phyloP scores from a whole-genome alignment of 768 basidiomycete genomes.

The Hydnum rufescens region DNA sequence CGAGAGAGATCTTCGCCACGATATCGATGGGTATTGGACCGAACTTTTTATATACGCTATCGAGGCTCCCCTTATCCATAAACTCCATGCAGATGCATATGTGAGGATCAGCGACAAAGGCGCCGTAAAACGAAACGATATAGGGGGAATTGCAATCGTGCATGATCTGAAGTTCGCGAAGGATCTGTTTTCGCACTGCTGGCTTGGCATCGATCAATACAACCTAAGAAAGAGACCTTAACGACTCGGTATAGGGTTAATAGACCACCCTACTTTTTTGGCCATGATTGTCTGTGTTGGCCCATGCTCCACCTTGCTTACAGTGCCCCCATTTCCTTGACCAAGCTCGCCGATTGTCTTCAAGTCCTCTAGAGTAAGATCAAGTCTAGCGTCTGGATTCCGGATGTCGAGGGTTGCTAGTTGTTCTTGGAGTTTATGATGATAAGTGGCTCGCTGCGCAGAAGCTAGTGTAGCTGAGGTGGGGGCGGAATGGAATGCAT shows the following conservation, averaged over 20 bases:
- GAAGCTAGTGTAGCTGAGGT: conserved; percentile 22
- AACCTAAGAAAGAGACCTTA: conserved; percentile 30
- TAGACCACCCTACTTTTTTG: conserved; percentile 53
- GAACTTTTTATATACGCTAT: conserved; percentile 90
- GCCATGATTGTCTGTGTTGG: conserved; percentile 92
- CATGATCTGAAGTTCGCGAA: conserved; percentile 97
- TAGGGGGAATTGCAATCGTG: conserved; percentile 85
- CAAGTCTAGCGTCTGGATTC: conserved; percentile 61
- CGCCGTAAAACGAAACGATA: conserved; percentile 95
- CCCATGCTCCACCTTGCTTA: conserved; percentile 84
- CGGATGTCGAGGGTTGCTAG: conserved; percentile 66
- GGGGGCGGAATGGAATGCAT: conserved; percentile 9
- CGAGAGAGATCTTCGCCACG: conserved; percentile 83
- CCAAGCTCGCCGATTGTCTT: conserved; percentile 82
- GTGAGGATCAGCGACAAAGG: conserved; percentile 90
- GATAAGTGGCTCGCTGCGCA: conserved; percentile 48
- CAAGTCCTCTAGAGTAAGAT: conserved; percentile 76
- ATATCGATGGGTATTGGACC: conserved; percentile 86
- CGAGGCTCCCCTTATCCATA: conserved; percentile 86
- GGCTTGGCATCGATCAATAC: conserved; percentile 95
- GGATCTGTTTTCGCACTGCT: conserved; percentile 87
- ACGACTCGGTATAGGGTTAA: background rate
- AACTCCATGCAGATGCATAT: conserved; percentile 98
- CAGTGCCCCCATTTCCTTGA: conserved; percentile 92
- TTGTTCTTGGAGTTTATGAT: conserved; percentile 61